Percentiles rank a stretch among this genome's conserved stretches.
Evolutionary conservation across 495 filamentous ascomycete species (phyloP).

Genomic region (Parachaetomium inaequale): DNA sequence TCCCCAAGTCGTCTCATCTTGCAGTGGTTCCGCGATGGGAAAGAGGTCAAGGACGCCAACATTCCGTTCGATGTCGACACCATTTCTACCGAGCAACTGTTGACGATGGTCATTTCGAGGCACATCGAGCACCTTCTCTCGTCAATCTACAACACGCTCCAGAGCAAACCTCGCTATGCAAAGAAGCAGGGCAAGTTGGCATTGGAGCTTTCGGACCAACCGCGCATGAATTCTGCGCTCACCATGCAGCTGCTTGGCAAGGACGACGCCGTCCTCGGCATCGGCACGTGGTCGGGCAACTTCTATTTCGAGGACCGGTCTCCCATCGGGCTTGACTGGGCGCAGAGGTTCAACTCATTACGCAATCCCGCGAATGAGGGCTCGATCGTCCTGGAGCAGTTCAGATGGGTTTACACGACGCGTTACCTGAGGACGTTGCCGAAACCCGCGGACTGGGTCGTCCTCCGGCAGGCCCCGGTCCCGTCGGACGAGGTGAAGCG

Average conservation of each 20-base stretch:
- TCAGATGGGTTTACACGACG: conserved; percentile 56
- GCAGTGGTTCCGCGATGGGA: conserved; percentile 80
- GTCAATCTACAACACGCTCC: conserved; percentile 56
- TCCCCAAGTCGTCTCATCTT: conserved; percentile 54
- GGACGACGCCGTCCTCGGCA: conserved; percentile 54
- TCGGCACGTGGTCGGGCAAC: conserved; percentile 65
- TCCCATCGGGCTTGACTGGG: conserved; percentile 18
- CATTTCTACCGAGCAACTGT: conserved; percentile 67
- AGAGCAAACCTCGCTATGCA: conserved; percentile 54
- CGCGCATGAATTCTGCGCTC: conserved; percentile 63
- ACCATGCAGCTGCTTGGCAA: conserved; percentile 62
- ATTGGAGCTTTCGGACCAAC: conserved; percentile 51
- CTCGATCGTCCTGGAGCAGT: conserved; percentile 47
- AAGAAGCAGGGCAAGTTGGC: conserved; percentile 51
- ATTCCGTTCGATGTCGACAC: conserved; percentile 61
- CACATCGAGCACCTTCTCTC: conserved; percentile 67
- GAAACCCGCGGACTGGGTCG: conserved; percentile 59
- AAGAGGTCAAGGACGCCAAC: conserved; percentile 61
- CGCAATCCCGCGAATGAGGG: conserved; percentile 54
- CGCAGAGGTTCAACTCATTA: conserved; percentile 49
- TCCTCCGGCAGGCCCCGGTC: conserved; percentile 47
- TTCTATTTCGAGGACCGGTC: conserved; percentile 31
- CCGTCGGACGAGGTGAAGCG: conserved; percentile 56
- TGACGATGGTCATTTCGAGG: conserved; percentile 69
- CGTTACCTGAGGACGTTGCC: conserved; percentile 62